These are phyloP conservation scores for Lactifluus subvellereus DNA, from an alignment of 768 basidiomycete genomes.

Conservation along the genomic window DNA sequence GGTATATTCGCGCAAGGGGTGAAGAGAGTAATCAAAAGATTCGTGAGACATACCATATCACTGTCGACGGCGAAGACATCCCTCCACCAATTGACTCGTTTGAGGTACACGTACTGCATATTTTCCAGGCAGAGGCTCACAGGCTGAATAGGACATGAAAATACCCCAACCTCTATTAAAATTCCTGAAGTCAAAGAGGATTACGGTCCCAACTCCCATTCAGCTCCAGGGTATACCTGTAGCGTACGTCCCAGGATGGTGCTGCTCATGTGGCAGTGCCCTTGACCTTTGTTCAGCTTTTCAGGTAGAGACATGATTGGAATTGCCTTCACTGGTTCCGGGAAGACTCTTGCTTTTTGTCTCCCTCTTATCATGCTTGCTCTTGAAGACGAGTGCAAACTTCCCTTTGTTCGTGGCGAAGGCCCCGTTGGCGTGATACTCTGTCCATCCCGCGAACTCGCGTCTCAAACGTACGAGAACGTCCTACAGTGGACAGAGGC, in stretches of 20 bases:
- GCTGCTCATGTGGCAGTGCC: neutral
- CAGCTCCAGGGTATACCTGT: conserved; percentile 96
- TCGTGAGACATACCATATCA: conserved; percentile 88
- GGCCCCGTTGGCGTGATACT: conserved; percentile 96
- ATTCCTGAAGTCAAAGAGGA: conserved; percentile 79
- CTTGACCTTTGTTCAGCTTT: conserved; percentile 49
- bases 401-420: conserved; percentile 89
- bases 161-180: conserved; percentile 83
- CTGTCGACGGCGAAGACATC: conserved; percentile 89
- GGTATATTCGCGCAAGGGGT: conserved; percentile 66
- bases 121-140: conserved; percentile 16
- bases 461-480: conserved; percentile 96
- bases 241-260: conserved; percentile 53
- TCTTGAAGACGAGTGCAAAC: conserved; percentile 85
- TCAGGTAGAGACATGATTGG: conserved; percentile 97
- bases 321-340: conserved; percentile 98
- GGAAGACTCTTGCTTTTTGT: conserved; percentile 98
- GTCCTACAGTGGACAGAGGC: conserved; percentile 80
- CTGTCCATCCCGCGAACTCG: conserved; percentile 95
- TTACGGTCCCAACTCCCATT: conserved; percentile 86
- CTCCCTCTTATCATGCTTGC: conserved; percentile 97
- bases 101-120: conserved; percentile 40
- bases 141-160: conserved; percentile 81
- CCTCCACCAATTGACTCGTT: conserved; percentile 93
- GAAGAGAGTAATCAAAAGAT: conserved; percentile 65